A percentile compares a stretch with the other conserved stretches of the same genome.
Evolutionary conservation across 2,329 filamentous ascomycete genomes (phyloP).

Genomic region (Rutstroemia sydowiana): DNA sequence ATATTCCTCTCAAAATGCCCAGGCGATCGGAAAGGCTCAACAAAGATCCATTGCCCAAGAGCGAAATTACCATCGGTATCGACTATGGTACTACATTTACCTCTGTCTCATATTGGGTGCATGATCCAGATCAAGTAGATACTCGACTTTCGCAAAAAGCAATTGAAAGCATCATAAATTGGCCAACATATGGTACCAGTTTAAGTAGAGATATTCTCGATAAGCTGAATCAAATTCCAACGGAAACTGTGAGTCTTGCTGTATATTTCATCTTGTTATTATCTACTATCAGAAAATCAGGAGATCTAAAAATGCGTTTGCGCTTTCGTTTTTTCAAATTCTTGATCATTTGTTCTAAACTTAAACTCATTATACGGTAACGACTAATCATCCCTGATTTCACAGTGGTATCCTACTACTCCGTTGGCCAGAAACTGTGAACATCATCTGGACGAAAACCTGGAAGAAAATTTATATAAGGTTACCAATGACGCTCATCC

Average conservation of each 20-base stretch:
- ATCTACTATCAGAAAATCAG: no score
- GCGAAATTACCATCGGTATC: background rate
- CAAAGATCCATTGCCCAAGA: no score
- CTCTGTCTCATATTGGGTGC: background rate
- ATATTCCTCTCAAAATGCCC: no score
- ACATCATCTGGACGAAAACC: no score
- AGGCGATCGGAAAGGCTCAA: no score
- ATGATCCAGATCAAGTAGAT: background rate
- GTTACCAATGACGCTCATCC: background rate
- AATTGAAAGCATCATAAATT: constrained; percentile 1
- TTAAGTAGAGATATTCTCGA: no score
- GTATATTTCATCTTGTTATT: no score
- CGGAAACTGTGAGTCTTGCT: background rate
- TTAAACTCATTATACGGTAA: no score
- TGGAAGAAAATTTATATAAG: background rate
- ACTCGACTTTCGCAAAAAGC: background rate
- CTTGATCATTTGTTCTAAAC: no score
- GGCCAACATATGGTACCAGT: background rate
- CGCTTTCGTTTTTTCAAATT: no score
- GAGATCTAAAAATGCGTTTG: no score
- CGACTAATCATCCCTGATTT: background rate
- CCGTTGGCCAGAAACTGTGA: no score
- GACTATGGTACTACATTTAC: constrained; percentile 3
- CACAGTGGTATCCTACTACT: background rate
- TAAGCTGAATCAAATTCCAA: constrained; percentile 1